Evolutionary conservation across 768 basidiomycete species (phyloP).

Genomic region (Lactarius pseudohatsudake): DNA sequence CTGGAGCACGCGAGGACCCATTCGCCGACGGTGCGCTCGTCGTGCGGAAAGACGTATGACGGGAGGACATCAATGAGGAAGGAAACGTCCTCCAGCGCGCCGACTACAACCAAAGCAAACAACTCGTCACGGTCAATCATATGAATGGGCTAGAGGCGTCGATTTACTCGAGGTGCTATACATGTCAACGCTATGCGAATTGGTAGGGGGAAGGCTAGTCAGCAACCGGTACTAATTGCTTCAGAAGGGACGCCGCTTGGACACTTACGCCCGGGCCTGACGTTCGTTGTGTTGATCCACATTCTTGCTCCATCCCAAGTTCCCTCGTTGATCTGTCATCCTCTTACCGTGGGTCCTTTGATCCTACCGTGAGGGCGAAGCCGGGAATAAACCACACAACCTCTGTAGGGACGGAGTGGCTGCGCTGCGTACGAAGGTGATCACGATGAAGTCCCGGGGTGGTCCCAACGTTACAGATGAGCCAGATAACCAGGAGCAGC

Average conservation of each 20-base stretch:
- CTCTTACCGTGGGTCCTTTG: slow-evolving; percentile 55
- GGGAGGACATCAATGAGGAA: slow-evolving; percentile 81
- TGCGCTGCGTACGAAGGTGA: slow-evolving; percentile 45
- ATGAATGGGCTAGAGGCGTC: neutral
- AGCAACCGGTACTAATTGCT: slow-evolving; percentile 8
- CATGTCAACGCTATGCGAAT: slow-evolving; percentile 44
- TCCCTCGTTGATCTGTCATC: slow-evolving; percentile 39
- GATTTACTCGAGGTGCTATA: slow-evolving; percentile 45
- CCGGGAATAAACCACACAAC: neutral
- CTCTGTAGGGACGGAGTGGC: neutral
- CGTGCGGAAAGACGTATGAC: slow-evolving; percentile 67
- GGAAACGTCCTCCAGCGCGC: slow-evolving; percentile 61
- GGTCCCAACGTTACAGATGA: too few relatives aligned
- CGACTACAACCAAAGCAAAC: too few relatives aligned
- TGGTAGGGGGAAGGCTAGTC: slow-evolving; percentile 20
- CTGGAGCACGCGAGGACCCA: slow-evolving; percentile 78
- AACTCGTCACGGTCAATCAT: neutral
- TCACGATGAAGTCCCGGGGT: slow-evolving; percentile 45
- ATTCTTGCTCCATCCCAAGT: slow-evolving; percentile 41
- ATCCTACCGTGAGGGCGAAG: slow-evolving; percentile 38
- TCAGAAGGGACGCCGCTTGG: neutral
- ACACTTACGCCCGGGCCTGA: slow-evolving; percentile 46
- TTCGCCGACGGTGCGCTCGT: slow-evolving; percentile 56
- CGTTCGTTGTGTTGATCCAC: slow-evolving; percentile 40
- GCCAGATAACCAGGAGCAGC: too few relatives aligned